phyloP scores from a whole-genome alignment of 1,139 yeast genomes.

The Taphrina betulina region DNA sequence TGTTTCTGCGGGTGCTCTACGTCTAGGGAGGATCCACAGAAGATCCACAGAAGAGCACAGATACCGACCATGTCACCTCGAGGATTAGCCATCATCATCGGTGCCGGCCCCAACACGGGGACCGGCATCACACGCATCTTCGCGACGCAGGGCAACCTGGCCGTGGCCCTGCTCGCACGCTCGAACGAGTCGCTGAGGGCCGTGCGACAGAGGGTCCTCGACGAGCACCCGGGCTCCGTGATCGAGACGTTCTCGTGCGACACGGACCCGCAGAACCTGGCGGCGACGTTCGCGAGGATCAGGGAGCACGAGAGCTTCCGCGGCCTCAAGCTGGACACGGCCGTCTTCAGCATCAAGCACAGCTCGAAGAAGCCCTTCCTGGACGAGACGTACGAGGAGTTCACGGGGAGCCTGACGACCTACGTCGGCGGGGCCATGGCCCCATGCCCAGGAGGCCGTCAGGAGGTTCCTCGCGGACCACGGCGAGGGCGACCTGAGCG shows the following conservation, averaged over 20 bases:
- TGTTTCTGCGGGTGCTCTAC: no score
- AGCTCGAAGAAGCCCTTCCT: conserved; percentile 14
- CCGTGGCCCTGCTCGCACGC: conserved; percentile 12
- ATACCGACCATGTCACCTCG: conserved; percentile 25
- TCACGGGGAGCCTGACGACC: background rate
- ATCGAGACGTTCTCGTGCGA: conserved; percentile 8
- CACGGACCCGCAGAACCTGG: conserved; percentile 13
- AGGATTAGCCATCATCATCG: conserved; percentile 12
- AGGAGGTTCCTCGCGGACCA: background rate
- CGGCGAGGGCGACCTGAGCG: conserved; percentile 4
- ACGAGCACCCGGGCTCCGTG: background rate
- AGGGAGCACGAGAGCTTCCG: background rate
- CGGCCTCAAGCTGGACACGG: conserved; percentile 9
- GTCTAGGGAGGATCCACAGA: no score
- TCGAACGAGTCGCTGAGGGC: background rate
- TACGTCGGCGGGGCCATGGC: conserved; percentile 14
- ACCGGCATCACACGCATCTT: conserved; percentile 12
- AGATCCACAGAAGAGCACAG: no score
- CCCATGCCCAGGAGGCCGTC: conserved; percentile 6
- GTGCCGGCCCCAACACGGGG: conserved; percentile 11
- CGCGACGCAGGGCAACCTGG: conserved; percentile 12
- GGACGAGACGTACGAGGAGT: conserved; percentile 15
- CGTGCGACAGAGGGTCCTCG: background rate
- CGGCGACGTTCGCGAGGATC: conserved; percentile 3
- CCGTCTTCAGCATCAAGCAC: conserved; percentile 14